Evolutionary conservation across 139 green algal genomes (phyloP), one percentile per base, ranked within the genome.

Genomic region (Chlamydomonas schloesseri): DNA sequence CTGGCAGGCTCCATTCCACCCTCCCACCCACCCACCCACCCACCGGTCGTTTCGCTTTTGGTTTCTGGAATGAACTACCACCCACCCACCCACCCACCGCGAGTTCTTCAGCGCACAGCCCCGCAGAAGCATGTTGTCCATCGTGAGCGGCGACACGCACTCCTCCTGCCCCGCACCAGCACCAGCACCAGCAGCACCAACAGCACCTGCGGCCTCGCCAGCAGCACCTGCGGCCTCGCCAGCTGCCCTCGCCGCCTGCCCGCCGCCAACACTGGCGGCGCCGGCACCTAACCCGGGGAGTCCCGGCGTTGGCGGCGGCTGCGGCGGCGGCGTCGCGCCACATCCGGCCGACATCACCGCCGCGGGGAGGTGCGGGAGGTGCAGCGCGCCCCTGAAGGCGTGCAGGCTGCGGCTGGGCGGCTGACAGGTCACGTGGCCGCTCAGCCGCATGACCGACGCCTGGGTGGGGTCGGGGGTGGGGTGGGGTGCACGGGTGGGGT

Each of bases 21-120:
- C n/a, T n/a, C n/a, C n/a, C n/a, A n/a, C n/a, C n/a, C n/a, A n/a
- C n/a, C n/a, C n/a, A n/a, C n/a, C n/a, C n/a, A n/a, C n/a, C n/a
- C n/a, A n/a, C n/a, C n/a, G n/a, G n/a, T n/a, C n/a, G n/a, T n/a
- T n/a, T n/a, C n/a, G n/a, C n/a, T n/a, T n/a, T n/a, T n/a, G n/a
- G n/a, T n/a, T n/a, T n/a, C n/a, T n/a, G n/a, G n/a, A n/a, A n/a
- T n/a, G n/a, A n/a, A n/a, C n/a, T n/a, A n/a, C n/a, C n/a, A n/a
- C n/a, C n/a, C n/a, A n/a, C n/a, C n/a, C n/a, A n/a, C n/a, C n/a
- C n/a, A n/a, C n/a, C 69, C 85, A 94, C 75, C 93, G 78, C 0
- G 91, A 95, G 82, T 97, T 97, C 31, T 88, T 84, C 23, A 97
- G 87, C n/a, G 55, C 76, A 75, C 87, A 96, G 24, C 95, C 95